These are phyloP conservation scores for Fraxinus albicans DNA, from an alignment of 305 asterid species.

Conservation along the genomic window DNA sequence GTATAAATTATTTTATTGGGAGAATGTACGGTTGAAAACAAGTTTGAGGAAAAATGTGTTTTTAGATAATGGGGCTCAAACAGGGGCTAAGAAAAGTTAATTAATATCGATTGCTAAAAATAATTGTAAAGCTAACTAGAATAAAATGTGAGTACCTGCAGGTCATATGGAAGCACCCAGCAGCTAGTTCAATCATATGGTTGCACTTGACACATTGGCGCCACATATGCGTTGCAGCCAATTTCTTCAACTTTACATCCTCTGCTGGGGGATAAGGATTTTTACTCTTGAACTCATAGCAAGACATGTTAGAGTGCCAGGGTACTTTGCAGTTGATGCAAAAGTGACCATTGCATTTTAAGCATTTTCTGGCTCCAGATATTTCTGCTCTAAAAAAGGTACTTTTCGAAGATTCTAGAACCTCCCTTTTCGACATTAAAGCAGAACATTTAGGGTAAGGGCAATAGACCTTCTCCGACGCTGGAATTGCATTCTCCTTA, in stretches of 20 bases:
- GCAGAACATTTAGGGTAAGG: constrained; percentile 84
- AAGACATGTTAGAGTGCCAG: constrained; percentile 62
- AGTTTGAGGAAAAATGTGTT: too few species aligned
- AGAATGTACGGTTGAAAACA: too few species aligned
- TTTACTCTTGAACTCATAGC: constrained; percentile 42
- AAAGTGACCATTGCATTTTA: constrained; percentile 51
- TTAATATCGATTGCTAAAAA: not conserved
- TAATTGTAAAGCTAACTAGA: not conserved
- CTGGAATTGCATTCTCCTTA: constrained; percentile 75
- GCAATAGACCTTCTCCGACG: constrained; percentile 69
- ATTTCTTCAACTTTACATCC: constrained; percentile 61
- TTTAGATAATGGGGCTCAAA: too few species aligned
- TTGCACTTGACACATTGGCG: constrained; percentile 85
- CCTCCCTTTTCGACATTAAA: constrained; percentile 67
- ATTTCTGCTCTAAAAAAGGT: constrained; percentile 23
- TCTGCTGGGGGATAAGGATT: constrained; percentile 48
- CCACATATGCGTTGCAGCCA: constrained; percentile 68
- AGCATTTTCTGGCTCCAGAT: constrained; percentile 52
- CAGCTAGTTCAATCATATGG: constrained; percentile 83
- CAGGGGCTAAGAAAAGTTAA: not conserved
- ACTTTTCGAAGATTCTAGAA: constrained; percentile 35
- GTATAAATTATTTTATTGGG: too few species aligned
- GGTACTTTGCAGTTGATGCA: constrained; percentile 76
- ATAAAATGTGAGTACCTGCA: constrained; percentile 63
- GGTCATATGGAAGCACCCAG: constrained; percentile 92